Conservation (phyloP, 2,329 filamentous ascomycete species). For the Epichloe sibirici region DNA sequence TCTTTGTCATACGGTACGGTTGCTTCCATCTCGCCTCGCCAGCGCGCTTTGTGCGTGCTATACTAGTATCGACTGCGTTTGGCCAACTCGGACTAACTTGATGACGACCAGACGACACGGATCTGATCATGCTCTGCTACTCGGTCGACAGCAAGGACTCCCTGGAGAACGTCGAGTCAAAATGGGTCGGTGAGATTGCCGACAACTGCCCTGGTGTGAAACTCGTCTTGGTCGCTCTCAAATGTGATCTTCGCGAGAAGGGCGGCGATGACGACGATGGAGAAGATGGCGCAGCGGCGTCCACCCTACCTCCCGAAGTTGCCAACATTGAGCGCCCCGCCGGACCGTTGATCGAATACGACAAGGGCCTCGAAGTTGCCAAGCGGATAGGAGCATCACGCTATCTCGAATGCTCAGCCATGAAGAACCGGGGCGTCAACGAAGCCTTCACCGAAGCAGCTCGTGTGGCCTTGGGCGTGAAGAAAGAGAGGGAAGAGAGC, state of each 20-base stretch:
- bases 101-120: constrained; percentile 56
- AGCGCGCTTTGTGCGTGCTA: neutral
- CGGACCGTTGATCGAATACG: constrained; percentile 73
- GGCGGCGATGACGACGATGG: constrained; percentile 57
- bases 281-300: constrained; percentile 40
- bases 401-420: constrained; percentile 96
- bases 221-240: constrained; percentile 87
- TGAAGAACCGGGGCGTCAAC: constrained; percentile 95
- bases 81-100: constrained; percentile 6
- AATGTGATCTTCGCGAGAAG: constrained; percentile 86
- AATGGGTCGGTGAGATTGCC: constrained; percentile 96
- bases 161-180: constrained; percentile 94
- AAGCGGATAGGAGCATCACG: constrained; percentile 83
- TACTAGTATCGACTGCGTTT: no score
- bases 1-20: constrained; percentile 76
- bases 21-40: neutral
- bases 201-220: constrained; percentile 96
- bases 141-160: constrained; percentile 93
- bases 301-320: constrained; percentile 8
- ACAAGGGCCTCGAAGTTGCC: constrained; percentile 82
- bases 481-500: constrained; percentile 49
- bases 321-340: constrained; percentile 36
- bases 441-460: constrained; percentile 98
- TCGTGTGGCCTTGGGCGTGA: constrained; percentile 72
- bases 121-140: constrained; percentile 98